Evolutionary conservation across 768 basidiomycete species (phyloP).

Genomic region (Cyclocybe aegerita): DNA sequence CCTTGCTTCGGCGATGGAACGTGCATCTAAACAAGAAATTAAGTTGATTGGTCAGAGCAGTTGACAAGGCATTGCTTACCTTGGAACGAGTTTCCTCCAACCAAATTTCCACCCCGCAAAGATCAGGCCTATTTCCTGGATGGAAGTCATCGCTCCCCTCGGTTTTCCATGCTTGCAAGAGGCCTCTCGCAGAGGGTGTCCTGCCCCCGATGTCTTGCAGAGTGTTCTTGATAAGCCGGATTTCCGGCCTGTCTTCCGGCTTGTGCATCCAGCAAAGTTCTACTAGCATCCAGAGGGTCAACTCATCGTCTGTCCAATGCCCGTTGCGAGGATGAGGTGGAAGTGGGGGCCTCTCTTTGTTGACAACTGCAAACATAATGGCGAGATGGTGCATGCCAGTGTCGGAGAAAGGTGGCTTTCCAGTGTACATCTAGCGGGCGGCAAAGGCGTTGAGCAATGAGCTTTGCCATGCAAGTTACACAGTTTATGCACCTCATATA

Average conservation of each 20-base stretch:
- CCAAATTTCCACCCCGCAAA: too few species aligned
- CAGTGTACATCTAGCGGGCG: constrained; percentile 11
- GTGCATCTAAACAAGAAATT: too few species aligned
- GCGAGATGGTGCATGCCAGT: background rate
- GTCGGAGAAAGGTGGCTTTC: constrained; percentile 5
- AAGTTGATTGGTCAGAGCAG: too few species aligned
- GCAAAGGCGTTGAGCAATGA: background rate
- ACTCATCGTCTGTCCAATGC: constrained; percentile 14
- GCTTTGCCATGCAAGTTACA: too few species aligned
- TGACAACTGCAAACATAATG: constrained; percentile 10
- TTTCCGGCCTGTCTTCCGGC: constrained; percentile 10
- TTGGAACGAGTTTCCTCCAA: too few species aligned
- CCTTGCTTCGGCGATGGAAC: too few species aligned
- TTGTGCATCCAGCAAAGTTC: constrained; percentile 12
- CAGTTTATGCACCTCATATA: constrained; percentile 14
- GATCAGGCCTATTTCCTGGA: too few species aligned
- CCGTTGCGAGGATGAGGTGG: constrained; percentile 5
- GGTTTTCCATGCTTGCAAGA: too few species aligned
- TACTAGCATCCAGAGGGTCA: constrained; percentile 16
- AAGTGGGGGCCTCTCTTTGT: constrained; percentile 3
- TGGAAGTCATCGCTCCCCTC: too few species aligned
- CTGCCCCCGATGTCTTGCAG: constrained; percentile 5
- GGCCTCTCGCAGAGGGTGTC: background rate
- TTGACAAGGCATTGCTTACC: too few species aligned
- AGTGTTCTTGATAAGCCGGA: constrained; percentile 8